phyloP scores from a whole-genome alignment of 2,329 filamentous ascomycete genomes.

The Thielaviopsis euricoi region DNA sequence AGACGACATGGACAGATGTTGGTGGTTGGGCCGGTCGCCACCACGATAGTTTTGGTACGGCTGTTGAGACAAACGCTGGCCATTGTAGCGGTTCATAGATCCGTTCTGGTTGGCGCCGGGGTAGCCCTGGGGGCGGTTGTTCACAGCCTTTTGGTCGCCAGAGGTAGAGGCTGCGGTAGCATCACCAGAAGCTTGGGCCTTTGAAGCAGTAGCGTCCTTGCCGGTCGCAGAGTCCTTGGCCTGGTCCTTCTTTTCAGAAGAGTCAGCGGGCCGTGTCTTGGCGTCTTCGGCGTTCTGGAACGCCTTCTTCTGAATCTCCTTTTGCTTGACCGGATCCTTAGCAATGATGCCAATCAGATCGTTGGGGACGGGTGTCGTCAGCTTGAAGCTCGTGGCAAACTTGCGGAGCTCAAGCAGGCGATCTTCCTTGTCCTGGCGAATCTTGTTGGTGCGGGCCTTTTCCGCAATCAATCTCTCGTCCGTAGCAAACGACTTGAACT shows the following conservation, averaged over 20 bases:
- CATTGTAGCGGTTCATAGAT: conserved; percentile 29
- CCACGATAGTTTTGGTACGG: conserved; percentile 3
- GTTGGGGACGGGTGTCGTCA: conserved; percentile 77
- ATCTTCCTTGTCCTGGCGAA: conserved; percentile 66
- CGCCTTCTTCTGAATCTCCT: conserved; percentile 66
- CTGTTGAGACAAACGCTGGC: conserved; percentile 23
- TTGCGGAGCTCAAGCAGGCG: conserved; percentile 91
- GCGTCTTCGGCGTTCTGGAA: conserved; percentile 32
- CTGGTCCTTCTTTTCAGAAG: conserved; percentile 29
- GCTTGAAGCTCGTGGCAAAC: conserved; percentile 86
- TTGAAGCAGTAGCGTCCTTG: neutral
- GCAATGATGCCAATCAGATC: conserved; percentile 91
- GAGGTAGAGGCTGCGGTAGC: conserved; percentile 18
- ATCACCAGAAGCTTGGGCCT: conserved; percentile 12
- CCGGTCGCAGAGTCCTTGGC: conserved; percentile 18
- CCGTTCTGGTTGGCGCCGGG: conserved; percentile 31
- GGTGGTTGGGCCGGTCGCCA: neutral
- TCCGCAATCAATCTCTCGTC: conserved; percentile 39
- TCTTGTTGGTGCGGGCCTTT: conserved; percentile 39
- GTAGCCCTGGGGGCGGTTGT: conserved; percentile 21
- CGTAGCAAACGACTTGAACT: conserved; percentile 48
- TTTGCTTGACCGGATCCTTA: conserved; percentile 89
- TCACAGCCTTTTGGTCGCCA: neutral
- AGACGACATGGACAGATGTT: neutral
- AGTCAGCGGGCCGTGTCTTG: conserved; percentile 14